Evolutionary conservation across 805 yeast genomes (phyloP).

Genomic region (Barnettozyma siamensis): DNA sequence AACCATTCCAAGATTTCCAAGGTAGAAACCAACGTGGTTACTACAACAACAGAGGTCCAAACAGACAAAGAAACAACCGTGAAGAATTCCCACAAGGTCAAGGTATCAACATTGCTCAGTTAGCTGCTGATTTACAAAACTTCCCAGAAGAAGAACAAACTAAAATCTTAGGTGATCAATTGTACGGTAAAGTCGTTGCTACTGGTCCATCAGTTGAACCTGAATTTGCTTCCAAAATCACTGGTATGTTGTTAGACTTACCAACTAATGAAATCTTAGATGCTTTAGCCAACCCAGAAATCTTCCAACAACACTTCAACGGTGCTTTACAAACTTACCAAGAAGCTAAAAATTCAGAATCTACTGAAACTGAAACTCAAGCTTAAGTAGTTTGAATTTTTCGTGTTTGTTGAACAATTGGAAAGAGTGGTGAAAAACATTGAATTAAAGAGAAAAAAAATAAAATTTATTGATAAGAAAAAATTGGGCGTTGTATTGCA

Average conservation of each 20-base stretch:
- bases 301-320: conserved; percentile 83
- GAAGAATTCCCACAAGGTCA: conserved; percentile 10
- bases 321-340: conserved; percentile 95
- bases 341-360: conserved; percentile 59
- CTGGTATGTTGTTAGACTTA: conserved; percentile 97
- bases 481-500: neutral
- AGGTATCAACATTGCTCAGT: conserved; percentile 30
- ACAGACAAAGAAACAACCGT: conserved; percentile 35
- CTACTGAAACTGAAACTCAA: conserved; percentile 11
- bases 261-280: conserved; percentile 86
- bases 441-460: neutral
- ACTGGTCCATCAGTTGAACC: conserved; percentile 83
- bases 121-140: conserved; percentile 57
- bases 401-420: neutral
- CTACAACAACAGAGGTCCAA: conserved; percentile 40
- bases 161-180: conserved; percentile 96
- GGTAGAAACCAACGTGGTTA: conserved; percentile 41
- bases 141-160: conserved; percentile 88
- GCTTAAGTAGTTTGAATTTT: conserved; percentile 8
- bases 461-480: neutral
- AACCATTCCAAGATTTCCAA: conserved; percentile 66
- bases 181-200: conserved; percentile 86
- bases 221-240: conserved; percentile 96
- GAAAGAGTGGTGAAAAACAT: conserved; percentile 2
- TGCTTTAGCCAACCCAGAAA: conserved; percentile 83